Evolutionary conservation across 2,329 filamentous ascomycete genomes (phyloP), one percentile per base, ranked within the genome.

Genomic region (Botrytis porri): DNA sequence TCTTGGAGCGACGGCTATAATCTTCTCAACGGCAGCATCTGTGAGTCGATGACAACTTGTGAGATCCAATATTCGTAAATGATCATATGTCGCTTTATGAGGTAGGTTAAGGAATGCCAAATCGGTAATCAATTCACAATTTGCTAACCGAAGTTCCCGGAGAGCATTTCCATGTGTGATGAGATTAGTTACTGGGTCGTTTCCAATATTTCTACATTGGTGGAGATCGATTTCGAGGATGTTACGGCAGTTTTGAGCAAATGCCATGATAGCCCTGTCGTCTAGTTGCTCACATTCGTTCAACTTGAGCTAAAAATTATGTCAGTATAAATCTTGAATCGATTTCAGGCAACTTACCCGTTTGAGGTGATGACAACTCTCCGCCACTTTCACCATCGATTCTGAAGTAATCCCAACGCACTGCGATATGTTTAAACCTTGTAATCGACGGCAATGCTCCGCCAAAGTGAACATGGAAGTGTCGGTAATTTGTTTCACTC

Each of bases 141-240:
- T 92, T 25, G 93, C 93, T 7, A 99, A 86, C 29, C 95, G 91
- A 41, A 99, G 85, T 83, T 99, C 96, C 70, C 96, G 92, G n/a
- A 99, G 87, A 71, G 95, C 91, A 69, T 89, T 90, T 39, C 95
- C 92, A 76, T 92, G 91, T 35, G 89, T 87, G 66, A 99, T 86
- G 22, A 99, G 88, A 3, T 92, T 88, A 0, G 93, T 95, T 66
- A 99, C 88, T 0, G 96, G 93, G 37, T 90, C 88, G 80, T 97
- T 96, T 75, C 93, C 93, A 76, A 99, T 90, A 63, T 90, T 87
- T 71, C 86, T 87, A 84, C 96, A 97, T 78, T 94, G 92, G 78
- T 97, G 93, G 22, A 99, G 88, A 81, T 99, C 96, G 75, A 99
- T 97, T 82, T 99, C 96, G 75, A 99, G 90, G 45, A 99, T 94